These are phyloP conservation scores for Avena sativa DNA, from an alignment of 176 grass and related monocot species.

Conservation along the genomic window DNA sequence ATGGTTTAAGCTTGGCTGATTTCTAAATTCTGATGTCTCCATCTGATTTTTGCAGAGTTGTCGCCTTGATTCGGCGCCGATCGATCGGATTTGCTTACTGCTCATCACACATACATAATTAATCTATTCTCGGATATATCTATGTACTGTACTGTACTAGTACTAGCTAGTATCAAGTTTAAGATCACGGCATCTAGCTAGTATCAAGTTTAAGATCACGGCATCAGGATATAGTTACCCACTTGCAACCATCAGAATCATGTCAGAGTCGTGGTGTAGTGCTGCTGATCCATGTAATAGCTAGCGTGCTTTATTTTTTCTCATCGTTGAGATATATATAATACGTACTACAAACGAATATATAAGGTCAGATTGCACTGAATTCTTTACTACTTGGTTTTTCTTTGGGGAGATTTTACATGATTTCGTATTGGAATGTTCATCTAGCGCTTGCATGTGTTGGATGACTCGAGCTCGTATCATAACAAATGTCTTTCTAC, in stretches of 20 bases:
- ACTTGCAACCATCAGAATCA: neutral
- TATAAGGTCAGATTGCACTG: neutral
- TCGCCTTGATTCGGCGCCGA: neutral
- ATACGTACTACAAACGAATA: neutral
- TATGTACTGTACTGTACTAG: neutral
- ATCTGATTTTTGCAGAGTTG: neutral
- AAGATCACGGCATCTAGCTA: neutral
- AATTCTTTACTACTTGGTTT: neutral
- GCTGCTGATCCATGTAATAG: neutral
- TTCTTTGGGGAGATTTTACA: neutral
- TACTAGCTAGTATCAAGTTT: neutral
- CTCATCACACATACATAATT: neutral
- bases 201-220: constrained; percentile 3
- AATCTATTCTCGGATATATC: neutral
- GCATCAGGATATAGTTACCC: neutral
- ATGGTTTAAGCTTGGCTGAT: neutral
- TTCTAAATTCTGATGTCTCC: neutral
- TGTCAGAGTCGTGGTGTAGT: neutral
- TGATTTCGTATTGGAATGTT: no score
- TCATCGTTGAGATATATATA: neutral
- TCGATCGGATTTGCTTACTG: neutral
- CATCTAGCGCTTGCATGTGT: no score
- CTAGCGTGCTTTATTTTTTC: neutral
- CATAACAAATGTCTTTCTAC: no score
- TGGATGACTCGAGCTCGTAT: no score